Evolutionary conservation across 2,329 filamentous ascomycete species (phyloP).

Genomic region (Pezicula carpinea): DNA sequence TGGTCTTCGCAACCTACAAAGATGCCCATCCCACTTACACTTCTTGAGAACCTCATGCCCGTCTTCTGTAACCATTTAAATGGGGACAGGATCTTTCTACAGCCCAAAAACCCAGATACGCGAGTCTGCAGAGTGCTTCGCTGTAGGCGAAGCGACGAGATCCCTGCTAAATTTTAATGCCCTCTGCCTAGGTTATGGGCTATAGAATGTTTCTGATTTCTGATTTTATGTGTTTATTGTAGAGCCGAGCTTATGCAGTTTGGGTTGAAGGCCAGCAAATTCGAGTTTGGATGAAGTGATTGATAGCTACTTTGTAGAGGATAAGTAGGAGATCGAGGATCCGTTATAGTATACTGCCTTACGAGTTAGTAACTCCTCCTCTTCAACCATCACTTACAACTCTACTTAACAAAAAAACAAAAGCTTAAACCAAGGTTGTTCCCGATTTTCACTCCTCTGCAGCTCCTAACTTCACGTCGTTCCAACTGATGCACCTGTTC

Average conservation of each 20-base stretch:
- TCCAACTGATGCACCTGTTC: no score
- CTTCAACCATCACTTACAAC: background rate
- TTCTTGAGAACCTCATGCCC: constrained; percentile 11
- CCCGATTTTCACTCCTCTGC: no score
- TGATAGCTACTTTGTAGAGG: constrained; percentile 8
- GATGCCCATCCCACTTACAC: constrained; percentile 2
- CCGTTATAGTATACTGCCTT: constrained; percentile 9
- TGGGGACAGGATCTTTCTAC: constrained; percentile 12
- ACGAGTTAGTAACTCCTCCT: background rate
- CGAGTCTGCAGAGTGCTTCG: constrained; percentile 10
- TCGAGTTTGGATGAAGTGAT: background rate
- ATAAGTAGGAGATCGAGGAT: constrained; percentile 10
- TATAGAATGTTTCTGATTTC: background rate
- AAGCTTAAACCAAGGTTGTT: constrained; percentile 8
- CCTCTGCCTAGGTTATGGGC: no score
- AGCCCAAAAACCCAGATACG: constrained; percentile 9
- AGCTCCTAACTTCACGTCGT: no score
- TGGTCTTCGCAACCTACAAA: constrained; percentile 1
- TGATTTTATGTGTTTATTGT: no score
- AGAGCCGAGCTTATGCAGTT: background rate
- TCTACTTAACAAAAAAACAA: background rate
- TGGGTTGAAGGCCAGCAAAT: background rate
- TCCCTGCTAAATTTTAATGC: constrained; percentile 5
- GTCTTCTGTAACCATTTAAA: constrained; percentile 10
- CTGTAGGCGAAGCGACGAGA: constrained; percentile 9